phyloP scores from a whole-genome alignment of 192 early-diverging fungal genomes.

The Backusella mclennaniae region DNA sequence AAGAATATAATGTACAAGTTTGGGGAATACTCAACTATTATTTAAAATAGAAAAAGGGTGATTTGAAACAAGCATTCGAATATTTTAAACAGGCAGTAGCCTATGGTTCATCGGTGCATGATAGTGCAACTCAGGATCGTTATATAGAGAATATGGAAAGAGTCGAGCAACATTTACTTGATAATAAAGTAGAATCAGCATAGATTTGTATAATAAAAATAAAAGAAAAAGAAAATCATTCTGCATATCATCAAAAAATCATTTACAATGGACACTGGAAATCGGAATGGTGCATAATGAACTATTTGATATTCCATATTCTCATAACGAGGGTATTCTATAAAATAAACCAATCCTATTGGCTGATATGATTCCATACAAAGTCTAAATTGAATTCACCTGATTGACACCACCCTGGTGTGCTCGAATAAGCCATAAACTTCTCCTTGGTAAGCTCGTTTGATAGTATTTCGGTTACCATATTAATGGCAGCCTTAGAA shows the following conservation, averaged over 20 bases:
- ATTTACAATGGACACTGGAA: no score
- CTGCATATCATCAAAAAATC: no score
- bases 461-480: constrained; percentile 17
- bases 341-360: no score
- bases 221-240: no score
- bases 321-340: no score
- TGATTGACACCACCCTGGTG: constrained; percentile 27
- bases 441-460: constrained; percentile 5
- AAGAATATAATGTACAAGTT: no score
- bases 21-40: no score
- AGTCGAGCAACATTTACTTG: neutral
- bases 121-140: constrained; percentile 30
- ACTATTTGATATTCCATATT: no score
- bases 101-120: constrained; percentile 36
- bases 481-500: constrained; percentile 24
- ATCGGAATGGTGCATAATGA: no score
- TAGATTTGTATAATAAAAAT: neutral
- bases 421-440: constrained; percentile 12
- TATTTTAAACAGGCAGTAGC: constrained; percentile 41
- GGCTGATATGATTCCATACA: no score
- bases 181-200: neutral
- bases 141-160: constrained; percentile 21
- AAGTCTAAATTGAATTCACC: neutral
- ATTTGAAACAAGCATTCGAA: constrained; percentile 35
- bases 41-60: constrained; percentile 36